Conservation (phyloP, 2,329 filamentous ascomycete species). For the Diaporthe sp. region DNA sequence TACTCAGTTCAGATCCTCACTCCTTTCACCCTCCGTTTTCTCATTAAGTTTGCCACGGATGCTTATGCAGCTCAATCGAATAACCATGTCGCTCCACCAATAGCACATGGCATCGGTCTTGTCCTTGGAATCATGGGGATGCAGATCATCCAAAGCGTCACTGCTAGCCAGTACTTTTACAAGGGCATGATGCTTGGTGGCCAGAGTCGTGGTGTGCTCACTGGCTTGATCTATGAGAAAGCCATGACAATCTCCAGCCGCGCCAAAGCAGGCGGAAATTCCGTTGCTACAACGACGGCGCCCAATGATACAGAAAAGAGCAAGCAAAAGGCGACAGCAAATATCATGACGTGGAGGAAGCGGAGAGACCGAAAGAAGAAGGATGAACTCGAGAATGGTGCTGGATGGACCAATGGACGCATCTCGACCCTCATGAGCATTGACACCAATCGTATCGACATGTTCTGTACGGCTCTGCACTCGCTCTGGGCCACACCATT, state of each 20-base stretch:
- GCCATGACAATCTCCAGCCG: slow-evolving; percentile 89
- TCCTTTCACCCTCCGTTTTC: slow-evolving; percentile 86
- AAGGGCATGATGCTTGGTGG: slow-evolving; percentile 93
- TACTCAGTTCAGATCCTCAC: slow-evolving; percentile 81
- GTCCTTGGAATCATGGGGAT: slow-evolving; percentile 88
- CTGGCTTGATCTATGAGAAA: slow-evolving; percentile 92
- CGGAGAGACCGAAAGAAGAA: slow-evolving; percentile 55
- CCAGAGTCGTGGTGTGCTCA: slow-evolving; percentile 83
- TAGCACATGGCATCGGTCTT: slow-evolving; percentile 80
- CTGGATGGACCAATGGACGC: slow-evolving; percentile 92
- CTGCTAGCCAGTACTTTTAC: slow-evolving; percentile 92
- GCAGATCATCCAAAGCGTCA: slow-evolving; percentile 86
- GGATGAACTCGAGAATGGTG: slow-evolving; percentile 74
- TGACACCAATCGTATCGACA: slow-evolving; percentile 92
- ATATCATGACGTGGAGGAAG: background rate
- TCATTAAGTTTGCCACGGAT: slow-evolving; percentile 90
- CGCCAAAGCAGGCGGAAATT: slow-evolving; percentile 76
- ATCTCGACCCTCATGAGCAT: slow-evolving; percentile 96
- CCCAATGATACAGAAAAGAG: background rate
- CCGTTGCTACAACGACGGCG: background rate
- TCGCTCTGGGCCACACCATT: slow-evolving; percentile 90
- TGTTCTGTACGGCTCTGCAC: slow-evolving; percentile 90
- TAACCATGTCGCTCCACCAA: slow-evolving; percentile 73
- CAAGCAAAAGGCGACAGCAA: background rate
- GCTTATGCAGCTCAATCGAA: slow-evolving; percentile 72